Percentiles rank a stretch among this genome's conserved stretches.
Conservation (phyloP, 2,329 filamentous ascomycete species). For the Lecanoromycetidae sp. region DNA sequence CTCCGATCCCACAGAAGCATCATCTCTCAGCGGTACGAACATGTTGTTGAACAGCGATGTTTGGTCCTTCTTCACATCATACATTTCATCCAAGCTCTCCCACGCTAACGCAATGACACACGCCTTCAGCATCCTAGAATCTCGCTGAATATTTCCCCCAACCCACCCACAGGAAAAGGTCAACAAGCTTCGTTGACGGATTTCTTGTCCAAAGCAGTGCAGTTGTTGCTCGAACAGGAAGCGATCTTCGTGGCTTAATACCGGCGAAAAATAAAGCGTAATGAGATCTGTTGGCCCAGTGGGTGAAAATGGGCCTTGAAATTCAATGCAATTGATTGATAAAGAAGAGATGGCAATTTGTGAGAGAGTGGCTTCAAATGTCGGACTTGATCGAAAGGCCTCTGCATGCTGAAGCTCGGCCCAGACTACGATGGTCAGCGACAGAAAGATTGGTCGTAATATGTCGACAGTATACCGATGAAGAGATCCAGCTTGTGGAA, state of each 20-base stretch:
- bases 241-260: background rate
- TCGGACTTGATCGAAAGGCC: background rate
- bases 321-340: background rate
- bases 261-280: background rate
- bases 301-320: background rate
- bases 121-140: background rate
- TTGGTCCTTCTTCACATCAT: background rate
- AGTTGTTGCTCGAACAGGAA: background rate
- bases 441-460: background rate
- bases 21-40: background rate
- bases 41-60: background rate
- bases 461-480: background rate
- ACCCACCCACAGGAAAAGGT: background rate
- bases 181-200: background rate
- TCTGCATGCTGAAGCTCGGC: background rate
- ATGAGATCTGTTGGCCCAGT: background rate
- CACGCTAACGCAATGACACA: background rate
- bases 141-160: background rate
- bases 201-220: background rate
- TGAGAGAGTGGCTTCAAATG: background rate
- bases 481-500: slow-evolving; percentile 5
- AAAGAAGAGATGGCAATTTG: background rate
- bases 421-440: background rate
- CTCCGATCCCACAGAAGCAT: background rate
- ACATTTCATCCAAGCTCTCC: background rate